Evolutionary conservation across 108 stramenopile genomes (phyloP).

Genomic region (Cyclotella kingstonii): DNA sequence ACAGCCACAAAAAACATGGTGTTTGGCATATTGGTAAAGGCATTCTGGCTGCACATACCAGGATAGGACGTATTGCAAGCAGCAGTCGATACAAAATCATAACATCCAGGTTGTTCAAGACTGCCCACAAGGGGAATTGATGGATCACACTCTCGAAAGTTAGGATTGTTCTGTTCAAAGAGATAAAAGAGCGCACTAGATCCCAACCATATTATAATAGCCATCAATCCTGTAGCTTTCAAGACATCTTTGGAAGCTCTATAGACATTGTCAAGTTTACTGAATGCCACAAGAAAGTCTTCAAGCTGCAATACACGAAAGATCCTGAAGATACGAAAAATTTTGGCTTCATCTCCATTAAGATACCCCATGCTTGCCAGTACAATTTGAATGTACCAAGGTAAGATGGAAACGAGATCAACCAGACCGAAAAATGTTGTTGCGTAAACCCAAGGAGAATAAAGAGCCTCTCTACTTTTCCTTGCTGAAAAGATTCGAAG

Average conservation of each 20-base stretch:
- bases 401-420: conserved; percentile 78
- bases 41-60: conserved; percentile 76
- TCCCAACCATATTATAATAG: conserved; percentile 90
- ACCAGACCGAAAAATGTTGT: conserved; percentile 92
- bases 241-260: conserved; percentile 78
- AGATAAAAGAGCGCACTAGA: conserved; percentile 86
- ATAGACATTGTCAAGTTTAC: conserved; percentile 92
- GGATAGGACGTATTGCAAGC: conserved; percentile 71
- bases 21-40: conserved; percentile 80
- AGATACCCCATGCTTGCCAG: conserved; percentile 50
- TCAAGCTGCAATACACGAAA: conserved; percentile 90
- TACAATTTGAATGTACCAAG: conserved; percentile 79
- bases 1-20: conserved; percentile 87
- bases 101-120: conserved; percentile 51
- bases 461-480: conserved; percentile 82
- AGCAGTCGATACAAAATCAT: conserved; percentile 65
- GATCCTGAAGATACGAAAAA: conserved; percentile 86
- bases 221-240: conserved; percentile 88
- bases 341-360: conserved; percentile 57
- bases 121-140: conserved; percentile 57
- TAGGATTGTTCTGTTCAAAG: conserved; percentile 82
- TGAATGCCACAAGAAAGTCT: conserved; percentile 86
- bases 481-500: conserved; percentile 81
- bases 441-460: conserved; percentile 70
- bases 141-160: conserved; percentile 72